These are phyloP conservation scores for Penicillium brevicompactum DNA, from an alignment of 2,329 filamentous ascomycete species.

Conservation along the genomic window DNA sequence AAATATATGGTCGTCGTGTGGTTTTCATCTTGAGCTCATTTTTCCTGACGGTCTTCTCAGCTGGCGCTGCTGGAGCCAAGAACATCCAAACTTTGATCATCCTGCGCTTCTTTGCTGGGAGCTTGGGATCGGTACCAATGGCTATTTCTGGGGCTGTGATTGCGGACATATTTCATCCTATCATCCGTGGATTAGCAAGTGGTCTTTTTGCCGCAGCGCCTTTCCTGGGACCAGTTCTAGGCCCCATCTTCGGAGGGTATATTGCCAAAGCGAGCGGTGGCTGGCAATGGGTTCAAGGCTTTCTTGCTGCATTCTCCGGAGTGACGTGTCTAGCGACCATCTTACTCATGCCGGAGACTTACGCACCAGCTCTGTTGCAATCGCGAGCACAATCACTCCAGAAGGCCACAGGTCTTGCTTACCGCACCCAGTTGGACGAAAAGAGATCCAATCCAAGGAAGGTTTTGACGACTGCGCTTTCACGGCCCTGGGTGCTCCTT, in stretches of 20 bases:
- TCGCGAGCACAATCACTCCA: constrained; percentile 55
- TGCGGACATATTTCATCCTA: constrained; percentile 56
- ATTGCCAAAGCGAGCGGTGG: constrained; percentile 58
- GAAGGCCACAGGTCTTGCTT: constrained; percentile 50
- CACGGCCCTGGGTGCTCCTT: constrained; percentile 68
- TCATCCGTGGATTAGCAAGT: constrained; percentile 56
- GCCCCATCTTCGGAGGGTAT: constrained; percentile 66
- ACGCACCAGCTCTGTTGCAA: constrained; percentile 58
- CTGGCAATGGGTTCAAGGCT: constrained; percentile 66
- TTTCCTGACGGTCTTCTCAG: constrained; percentile 58
- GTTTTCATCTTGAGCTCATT: background rate
- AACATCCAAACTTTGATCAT: constrained; percentile 61
- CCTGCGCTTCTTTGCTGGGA: constrained; percentile 63
- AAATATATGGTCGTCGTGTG: constrained; percentile 37
- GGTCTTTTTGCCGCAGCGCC: constrained; percentile 66
- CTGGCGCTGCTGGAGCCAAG: constrained; percentile 55
- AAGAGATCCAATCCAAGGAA: constrained; percentile 28
- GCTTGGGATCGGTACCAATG: constrained; percentile 59
- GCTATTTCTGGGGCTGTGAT: constrained; percentile 62
- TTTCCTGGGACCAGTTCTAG: constrained; percentile 63
- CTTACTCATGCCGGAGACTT: constrained; percentile 55
- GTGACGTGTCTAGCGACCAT: constrained; percentile 42
- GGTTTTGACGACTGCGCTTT: constrained; percentile 51
- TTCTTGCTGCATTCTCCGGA: constrained; percentile 63
- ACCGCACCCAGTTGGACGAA: constrained; percentile 32